Conservation (phyloP, 2,329 filamentous ascomycete genomes). For the Mycocentrospora acerina region DNA sequence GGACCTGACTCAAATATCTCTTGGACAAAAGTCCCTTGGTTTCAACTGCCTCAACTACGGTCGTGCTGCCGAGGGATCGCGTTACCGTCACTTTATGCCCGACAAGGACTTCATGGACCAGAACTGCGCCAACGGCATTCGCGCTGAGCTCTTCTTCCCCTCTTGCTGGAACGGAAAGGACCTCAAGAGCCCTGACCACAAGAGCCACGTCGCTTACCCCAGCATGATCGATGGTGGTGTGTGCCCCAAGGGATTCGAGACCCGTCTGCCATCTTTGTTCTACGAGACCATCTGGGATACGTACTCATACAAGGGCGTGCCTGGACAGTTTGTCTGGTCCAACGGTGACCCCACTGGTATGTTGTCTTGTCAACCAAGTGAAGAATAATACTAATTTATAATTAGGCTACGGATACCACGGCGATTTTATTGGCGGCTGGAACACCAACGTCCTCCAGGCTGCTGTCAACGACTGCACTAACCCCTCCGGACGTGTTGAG, state of each 20-base stretch:
- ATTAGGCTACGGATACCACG: slow-evolving; percentile 69
- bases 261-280: slow-evolving; percentile 60
- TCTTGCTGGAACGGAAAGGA: slow-evolving; percentile 71
- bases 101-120: slow-evolving; percentile 76
- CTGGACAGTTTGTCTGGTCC: slow-evolving; percentile 65
- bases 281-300: slow-evolving; percentile 61
- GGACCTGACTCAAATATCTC: slow-evolving; percentile 67
- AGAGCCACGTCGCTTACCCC: slow-evolving; percentile 67
- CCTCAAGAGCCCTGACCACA: slow-evolving; percentile 60
- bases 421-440: slow-evolving; percentile 73
- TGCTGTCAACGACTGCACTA: slow-evolving; percentile 74
- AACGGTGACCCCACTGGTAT: slow-evolving; percentile 73
- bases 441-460: slow-evolving; percentile 64
- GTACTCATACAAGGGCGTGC: slow-evolving; percentile 51
- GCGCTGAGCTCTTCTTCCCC: slow-evolving; percentile 71
- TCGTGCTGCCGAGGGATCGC: slow-evolving; percentile 64
- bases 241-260: slow-evolving; percentile 57
- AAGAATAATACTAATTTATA: slow-evolving; percentile 13
- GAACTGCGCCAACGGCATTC: slow-evolving; percentile 79
- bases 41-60: slow-evolving; percentile 95
- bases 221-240: slow-evolving; percentile 53
- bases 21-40: slow-evolving; percentile 79
- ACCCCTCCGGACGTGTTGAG: slow-evolving; percentile 64
- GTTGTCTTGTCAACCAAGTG: slow-evolving; percentile 38
- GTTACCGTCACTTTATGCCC: slow-evolving; percentile 80